Conservation (phyloP, 306 rosid genomes). For the Cercis canadensis region DNA sequence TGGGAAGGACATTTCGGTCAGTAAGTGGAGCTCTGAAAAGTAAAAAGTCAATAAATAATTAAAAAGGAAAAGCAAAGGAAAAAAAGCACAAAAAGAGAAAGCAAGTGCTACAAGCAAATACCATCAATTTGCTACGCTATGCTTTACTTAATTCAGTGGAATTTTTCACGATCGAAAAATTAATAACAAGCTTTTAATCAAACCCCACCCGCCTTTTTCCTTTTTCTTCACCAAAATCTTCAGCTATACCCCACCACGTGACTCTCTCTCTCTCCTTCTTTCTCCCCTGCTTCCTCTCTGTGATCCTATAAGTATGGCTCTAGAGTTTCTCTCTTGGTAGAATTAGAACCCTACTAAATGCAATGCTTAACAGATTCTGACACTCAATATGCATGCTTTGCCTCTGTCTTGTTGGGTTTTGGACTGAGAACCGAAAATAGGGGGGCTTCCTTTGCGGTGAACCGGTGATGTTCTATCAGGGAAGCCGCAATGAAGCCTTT, state of each 20-base stretch:
- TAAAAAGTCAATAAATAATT: not conserved
- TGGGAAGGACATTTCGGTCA: too few species aligned
- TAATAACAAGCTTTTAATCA: conserved; percentile 17
- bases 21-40: not conserved
- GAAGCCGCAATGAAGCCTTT: conserved; percentile 49
- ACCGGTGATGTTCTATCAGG: conserved; percentile 31
- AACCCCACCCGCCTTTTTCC: conserved; percentile 67
- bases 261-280: conserved; percentile 18
- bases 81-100: conserved; percentile 38
- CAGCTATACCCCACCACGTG: conserved; percentile 61
- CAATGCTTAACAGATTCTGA: conserved; percentile 32
- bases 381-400: not conserved
- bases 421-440: conserved; percentile 48
- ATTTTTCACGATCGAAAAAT: not conserved
- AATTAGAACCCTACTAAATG: conserved; percentile 22
- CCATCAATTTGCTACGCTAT: conserved; percentile 7
- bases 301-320: conserved; percentile 19
- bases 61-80: not conserved
- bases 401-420: conserved; percentile 14
- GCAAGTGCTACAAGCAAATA: conserved; percentile 22
- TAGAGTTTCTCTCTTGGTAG: conserved; percentile 8
- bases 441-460: conserved; percentile 31
- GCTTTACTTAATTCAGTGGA: conserved; percentile 47
- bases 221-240: conserved; percentile 30
- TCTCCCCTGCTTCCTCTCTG: not conserved